Evolutionary conservation across 2,329 filamentous ascomycete species (phyloP).

Genomic region (Epichloe gansuensis): DNA sequence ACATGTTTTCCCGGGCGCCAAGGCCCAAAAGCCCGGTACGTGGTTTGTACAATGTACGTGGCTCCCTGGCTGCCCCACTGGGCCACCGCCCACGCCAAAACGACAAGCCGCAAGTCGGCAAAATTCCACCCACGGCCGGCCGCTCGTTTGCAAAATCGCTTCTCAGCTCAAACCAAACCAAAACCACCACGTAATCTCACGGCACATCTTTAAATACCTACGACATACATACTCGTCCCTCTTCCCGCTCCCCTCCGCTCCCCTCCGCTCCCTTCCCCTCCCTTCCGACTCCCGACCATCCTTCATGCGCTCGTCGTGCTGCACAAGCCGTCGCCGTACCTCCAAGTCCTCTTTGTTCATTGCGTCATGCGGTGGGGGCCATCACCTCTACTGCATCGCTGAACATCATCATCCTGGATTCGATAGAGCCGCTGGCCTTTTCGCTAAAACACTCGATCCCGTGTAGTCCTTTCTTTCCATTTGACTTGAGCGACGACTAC

Average conservation of each 20-base stretch:
- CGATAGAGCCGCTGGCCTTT: constrained; percentile 29
- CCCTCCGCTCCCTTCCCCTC: constrained; percentile 3
- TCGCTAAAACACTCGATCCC: constrained; percentile 5
- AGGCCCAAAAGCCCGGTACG: no score
- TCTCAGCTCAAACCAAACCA: background rate
- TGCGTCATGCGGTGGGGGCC: constrained; percentile 45
- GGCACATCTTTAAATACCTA: constrained; percentile 4
- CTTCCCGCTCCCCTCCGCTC: background rate
- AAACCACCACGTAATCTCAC: constrained; percentile 8
- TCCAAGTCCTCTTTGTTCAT: constrained; percentile 8
- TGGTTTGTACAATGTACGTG: no score
- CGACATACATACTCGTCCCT: background rate
- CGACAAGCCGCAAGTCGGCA: constrained; percentile 2
- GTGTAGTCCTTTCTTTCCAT: constrained; percentile 12
- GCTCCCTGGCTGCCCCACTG: no score
- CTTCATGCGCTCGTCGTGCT: constrained; percentile 5
- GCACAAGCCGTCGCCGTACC: constrained; percentile 1
- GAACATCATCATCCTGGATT: constrained; percentile 42
- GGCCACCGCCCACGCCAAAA: background rate
- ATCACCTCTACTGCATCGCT: constrained; percentile 41
- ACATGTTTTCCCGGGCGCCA: no score
- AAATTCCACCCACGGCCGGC: constrained; percentile 3
- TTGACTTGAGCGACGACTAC: constrained; percentile 11
- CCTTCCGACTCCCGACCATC: background rate
- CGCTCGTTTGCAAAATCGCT: background rate